Conservation (phyloP, 805 yeast genomes). For the Nakazawaea ambrosiae region DNA sequence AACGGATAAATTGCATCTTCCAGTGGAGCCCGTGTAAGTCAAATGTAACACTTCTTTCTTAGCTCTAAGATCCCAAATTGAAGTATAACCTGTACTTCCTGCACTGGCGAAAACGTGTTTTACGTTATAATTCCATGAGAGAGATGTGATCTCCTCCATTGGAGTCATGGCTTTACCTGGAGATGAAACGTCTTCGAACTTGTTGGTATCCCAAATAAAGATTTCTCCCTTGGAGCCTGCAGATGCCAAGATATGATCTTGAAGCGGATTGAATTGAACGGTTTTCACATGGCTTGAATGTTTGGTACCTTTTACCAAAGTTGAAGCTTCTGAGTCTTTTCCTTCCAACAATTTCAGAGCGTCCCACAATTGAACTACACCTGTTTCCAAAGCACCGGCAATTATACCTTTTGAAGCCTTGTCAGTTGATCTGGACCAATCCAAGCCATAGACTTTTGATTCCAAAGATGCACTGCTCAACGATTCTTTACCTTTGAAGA, state of each 20-base stretch:
- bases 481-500: constrained; percentile 38
- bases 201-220: constrained; percentile 80
- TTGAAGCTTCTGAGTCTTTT: constrained; percentile 34
- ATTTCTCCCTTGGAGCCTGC: constrained; percentile 90
- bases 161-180: constrained; percentile 82
- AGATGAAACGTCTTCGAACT: constrained; percentile 41
- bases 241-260: constrained; percentile 66
- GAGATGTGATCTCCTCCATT: constrained; percentile 69
- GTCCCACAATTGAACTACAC: constrained; percentile 74
- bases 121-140: constrained; percentile 84
- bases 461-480: constrained; percentile 39
- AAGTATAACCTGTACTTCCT: constrained; percentile 76
- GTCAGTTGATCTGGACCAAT: constrained; percentile 65
- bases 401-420: constrained; percentile 46
- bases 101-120: constrained; percentile 88
- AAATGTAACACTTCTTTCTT: constrained; percentile 85
- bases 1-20: constrained; percentile 64
- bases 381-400: constrained; percentile 89
- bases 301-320: constrained; percentile 43
- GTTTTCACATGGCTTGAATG: constrained; percentile 69
- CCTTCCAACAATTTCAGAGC: constrained; percentile 39
- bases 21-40: constrained; percentile 52
- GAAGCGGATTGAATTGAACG: constrained; percentile 71
- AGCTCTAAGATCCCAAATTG: constrained; percentile 90
- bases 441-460: constrained; percentile 69